phyloP scores from a whole-genome alignment of 345 rosid genomes.

The Sonneratia caseolaris region DNA sequence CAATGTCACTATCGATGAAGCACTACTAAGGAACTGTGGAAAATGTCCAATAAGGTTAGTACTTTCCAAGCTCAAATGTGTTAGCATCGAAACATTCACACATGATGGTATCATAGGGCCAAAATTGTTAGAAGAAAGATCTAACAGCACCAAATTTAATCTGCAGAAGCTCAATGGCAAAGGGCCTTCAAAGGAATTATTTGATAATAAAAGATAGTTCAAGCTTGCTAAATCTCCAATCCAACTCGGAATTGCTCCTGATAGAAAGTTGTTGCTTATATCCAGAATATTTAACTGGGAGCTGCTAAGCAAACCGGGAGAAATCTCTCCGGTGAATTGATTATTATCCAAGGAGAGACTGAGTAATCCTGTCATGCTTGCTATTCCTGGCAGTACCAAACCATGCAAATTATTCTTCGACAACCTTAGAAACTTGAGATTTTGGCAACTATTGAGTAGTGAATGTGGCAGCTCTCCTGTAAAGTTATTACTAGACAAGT shows the following conservation, averaged over 20 bases:
- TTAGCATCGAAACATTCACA: neutral
- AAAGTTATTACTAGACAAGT: slow-evolving; percentile 15
- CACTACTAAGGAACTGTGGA: neutral
- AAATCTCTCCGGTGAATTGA: neutral
- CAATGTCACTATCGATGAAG: too few relatives aligned
- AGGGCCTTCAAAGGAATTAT: neutral
- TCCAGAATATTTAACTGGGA: neutral
- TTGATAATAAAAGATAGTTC: neutral
- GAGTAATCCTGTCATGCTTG: neutral
- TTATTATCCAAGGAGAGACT: neutral
- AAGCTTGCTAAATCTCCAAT: neutral
- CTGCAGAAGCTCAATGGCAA: slow-evolving; percentile 1
- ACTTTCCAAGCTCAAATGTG: neutral
- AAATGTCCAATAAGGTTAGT: neutral
- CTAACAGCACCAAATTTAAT: neutral
- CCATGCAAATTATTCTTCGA: slow-evolving; percentile 1
- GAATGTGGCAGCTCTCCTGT: slow-evolving; percentile 9
- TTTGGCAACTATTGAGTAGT: neutral
- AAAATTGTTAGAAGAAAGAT: slow-evolving; percentile 12
- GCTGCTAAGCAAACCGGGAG: neutral
- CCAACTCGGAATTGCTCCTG: neutral
- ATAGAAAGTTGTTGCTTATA: neutral
- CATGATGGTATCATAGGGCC: neutral
- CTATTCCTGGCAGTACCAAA: neutral
- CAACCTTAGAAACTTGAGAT: neutral